Evolutionary conservation across 2,329 filamentous ascomycete species (phyloP), one percentile per base, ranked within the genome.

Genomic region (Orbilia oligospora): DNA sequence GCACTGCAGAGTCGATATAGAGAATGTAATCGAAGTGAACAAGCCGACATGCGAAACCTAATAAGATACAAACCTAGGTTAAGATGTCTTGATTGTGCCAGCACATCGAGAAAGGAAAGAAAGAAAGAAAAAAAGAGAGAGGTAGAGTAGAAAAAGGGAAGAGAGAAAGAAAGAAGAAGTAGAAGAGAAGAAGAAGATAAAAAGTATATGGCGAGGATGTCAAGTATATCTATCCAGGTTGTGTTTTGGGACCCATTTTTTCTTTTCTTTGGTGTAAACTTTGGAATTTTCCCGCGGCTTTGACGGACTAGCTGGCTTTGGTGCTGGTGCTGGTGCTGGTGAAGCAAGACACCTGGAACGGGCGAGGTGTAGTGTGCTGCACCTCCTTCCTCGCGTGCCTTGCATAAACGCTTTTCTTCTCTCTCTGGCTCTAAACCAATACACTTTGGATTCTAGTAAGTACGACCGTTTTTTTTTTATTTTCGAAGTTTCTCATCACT

Each of bases 101-200:
- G 66, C 66, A 70, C 66, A 69, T 49, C 55, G 67, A 73, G 56
- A 80, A 64, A 44, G 63, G 63, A 71, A 71, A 67, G 53, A 49
- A 49, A 49, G 30, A 22, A 56, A 56, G 75, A 22, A 76, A 68
- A n/a, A 65, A 49, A 58, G 51, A 66, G 27, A 38, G 61, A 67
- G 18, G 3, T 16, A n/a, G 16, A 41, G 38, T 14, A 41, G 38
- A 41, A 41, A n/a, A 41, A 12, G 12, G 55, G 30, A 55, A 48
- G 27, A 41, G 38, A 27, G 24, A 16, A 27, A 64, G 46, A 44
- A 76, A 56, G 70, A 71, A 41, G 44, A 66, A 63, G 61, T n/a
- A 30, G 27, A 30, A 6, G 6, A 30, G 27, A 30, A 30, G 58
- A 55, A 49, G 44, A 20, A 70, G 56, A 80, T 14, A 53, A 65